Evolutionary conservation across 176 grass and related monocot genomes (phyloP).

Genomic region (Oryza longistaminata): DNA sequence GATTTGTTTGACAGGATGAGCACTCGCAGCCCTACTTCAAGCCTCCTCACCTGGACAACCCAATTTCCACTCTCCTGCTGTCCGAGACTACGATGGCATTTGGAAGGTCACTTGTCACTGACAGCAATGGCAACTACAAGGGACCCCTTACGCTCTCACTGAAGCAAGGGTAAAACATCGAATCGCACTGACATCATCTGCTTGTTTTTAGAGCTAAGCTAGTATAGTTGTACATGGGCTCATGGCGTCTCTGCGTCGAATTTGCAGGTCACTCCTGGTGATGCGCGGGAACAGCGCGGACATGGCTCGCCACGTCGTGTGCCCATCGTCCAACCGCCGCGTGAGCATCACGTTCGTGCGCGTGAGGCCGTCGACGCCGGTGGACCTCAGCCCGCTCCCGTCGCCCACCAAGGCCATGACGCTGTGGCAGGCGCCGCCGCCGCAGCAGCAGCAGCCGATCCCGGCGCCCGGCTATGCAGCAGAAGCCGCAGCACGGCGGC

Average conservation of each 20-base stretch:
- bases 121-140: slow-evolving; percentile 95
- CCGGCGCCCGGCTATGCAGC: slow-evolving; percentile 42
- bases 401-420: slow-evolving; percentile 75
- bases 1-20: slow-evolving; percentile 71
- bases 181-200: not conserved
- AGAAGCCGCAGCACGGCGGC: slow-evolving; percentile 22
- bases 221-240: not conserved
- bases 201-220: too few relatives aligned
- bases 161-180: slow-evolving; percentile 75
- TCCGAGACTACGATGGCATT: slow-evolving; percentile 89
- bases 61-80: slow-evolving; percentile 89
- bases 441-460: not conserved
- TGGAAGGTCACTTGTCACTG: slow-evolving; percentile 83
- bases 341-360: slow-evolving; percentile 85
- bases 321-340: slow-evolving; percentile 72
- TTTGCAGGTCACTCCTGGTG: slow-evolving; percentile 77
- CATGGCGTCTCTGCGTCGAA: not conserved
- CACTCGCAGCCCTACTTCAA: slow-evolving; percentile 97
- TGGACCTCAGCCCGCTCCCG: slow-evolving; percentile 54
- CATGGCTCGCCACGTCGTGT: slow-evolving; percentile 91
- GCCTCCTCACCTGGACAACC: slow-evolving; percentile 96
- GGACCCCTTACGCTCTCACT: slow-evolving; percentile 78
- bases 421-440: slow-evolving; percentile 57
- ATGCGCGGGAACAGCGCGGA: slow-evolving; percentile 99
- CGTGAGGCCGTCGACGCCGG: slow-evolving; percentile 62